These are phyloP conservation scores for Aethionema arabicum DNA, from an alignment of 345 rosid genomes.

Conservation along the genomic window DNA sequence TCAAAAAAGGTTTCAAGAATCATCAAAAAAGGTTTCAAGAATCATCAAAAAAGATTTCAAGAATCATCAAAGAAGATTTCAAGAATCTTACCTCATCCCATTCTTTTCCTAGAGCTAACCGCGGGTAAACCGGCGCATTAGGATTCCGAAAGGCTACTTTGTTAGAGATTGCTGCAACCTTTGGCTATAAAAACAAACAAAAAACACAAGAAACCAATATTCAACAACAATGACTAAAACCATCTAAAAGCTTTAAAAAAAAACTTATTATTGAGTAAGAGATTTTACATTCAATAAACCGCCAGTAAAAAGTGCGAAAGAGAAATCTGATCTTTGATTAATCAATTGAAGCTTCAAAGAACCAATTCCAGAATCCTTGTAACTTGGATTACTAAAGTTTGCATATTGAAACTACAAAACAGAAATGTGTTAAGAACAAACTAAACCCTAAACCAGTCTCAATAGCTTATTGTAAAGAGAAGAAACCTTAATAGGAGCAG, in stretches of 20 bases:
- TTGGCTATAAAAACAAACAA: constrained; percentile 45
- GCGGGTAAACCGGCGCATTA: constrained; percentile 68
- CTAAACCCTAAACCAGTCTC: constrained; percentile 13
- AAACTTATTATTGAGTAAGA: constrained; percentile 8
- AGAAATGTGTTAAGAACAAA: neutral
- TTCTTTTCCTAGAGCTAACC: constrained; percentile 64
- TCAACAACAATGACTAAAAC: neutral
- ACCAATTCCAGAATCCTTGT: constrained; percentile 53
- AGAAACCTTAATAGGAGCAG: constrained; percentile 72
- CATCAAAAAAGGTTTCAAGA: neutral
- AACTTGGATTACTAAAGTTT: constrained; percentile 52
- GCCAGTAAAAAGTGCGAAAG: constrained; percentile 62
- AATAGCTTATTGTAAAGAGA: neutral
- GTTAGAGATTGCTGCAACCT: constrained; percentile 65
- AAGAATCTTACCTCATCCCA: constrained; percentile 63
- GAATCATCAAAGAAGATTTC: neutral
- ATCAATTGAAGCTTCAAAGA: constrained; percentile 63
- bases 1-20: neutral
- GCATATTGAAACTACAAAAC: constrained; percentile 60
- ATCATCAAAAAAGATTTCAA: neutral
- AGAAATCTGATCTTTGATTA: constrained; percentile 77
- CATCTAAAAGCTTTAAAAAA: neutral
- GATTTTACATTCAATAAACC: constrained; percentile 52
- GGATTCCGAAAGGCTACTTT: constrained; percentile 57
- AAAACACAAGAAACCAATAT: neutral